These are phyloP conservation scores for Kwoniella heveanensis DNA, from an alignment of 768 basidiomycete species.

Conservation along the genomic window DNA sequence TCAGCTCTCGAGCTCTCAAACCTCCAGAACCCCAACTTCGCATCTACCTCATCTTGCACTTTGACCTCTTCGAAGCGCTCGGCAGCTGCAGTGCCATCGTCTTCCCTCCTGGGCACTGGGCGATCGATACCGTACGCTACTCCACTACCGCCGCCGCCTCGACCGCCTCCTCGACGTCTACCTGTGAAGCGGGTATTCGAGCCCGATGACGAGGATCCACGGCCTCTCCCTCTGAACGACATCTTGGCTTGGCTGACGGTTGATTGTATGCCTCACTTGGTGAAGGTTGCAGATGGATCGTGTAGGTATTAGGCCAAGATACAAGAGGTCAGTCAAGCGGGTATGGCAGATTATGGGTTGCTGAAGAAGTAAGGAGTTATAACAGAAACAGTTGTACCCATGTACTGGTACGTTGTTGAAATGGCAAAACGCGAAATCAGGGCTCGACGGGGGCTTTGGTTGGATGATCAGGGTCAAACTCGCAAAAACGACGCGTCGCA, in stretches of 20 bases:
- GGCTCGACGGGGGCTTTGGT: too few species aligned
- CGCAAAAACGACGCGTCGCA: conserved; percentile 7
- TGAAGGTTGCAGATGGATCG: not conserved
- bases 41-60: conserved; percentile 83
- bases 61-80: conserved; percentile 81
- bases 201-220: conserved; percentile 35
- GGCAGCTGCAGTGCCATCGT: conserved; percentile 83
- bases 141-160: conserved; percentile 51
- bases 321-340: not conserved
- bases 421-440: conserved; percentile 24
- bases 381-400: too few species aligned
- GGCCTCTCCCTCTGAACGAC: conserved; percentile 31
- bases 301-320: not conserved
- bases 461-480: conserved; percentile 8
- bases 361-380: not conserved
- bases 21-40: conserved; percentile 82
- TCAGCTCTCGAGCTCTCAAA: conserved; percentile 64
- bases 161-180: conserved; percentile 58
- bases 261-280: too few species aligned
- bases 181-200: conserved; percentile 54
- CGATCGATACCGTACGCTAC: conserved; percentile 50
- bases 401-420: too few species aligned
- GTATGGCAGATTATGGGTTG: not conserved
- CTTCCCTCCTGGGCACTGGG: conserved; percentile 69
- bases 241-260: conserved; percentile 8